phyloP scores from a whole-genome alignment of 805 yeast genomes.

The Ogataea thermomethanolica region DNA sequence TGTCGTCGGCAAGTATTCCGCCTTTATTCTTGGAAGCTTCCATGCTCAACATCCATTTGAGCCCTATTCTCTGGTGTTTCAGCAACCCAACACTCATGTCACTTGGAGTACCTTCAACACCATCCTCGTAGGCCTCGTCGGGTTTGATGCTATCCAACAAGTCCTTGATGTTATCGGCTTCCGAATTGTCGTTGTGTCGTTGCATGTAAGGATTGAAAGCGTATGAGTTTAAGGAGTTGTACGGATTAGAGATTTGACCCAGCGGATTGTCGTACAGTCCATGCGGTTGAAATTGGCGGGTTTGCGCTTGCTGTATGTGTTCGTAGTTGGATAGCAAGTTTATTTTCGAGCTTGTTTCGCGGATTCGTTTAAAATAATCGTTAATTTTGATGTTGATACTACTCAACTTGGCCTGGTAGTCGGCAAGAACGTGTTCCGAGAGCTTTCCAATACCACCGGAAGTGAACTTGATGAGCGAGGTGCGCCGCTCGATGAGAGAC shows the following conservation, averaged over 20 bases:
- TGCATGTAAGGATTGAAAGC: slow-evolving; percentile 16
- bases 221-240: slow-evolving; percentile 1
- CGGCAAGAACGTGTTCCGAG: slow-evolving; percentile 1
- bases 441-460: slow-evolving; percentile 14
- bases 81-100: slow-evolving; percentile 45
- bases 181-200: slow-evolving; percentile 8
- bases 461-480: slow-evolving; percentile 12
- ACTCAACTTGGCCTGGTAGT: slow-evolving; percentile 8
- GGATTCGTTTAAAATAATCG: slow-evolving; percentile 5
- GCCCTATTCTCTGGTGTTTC: slow-evolving; percentile 77
- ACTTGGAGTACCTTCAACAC: slow-evolving; percentile 61
- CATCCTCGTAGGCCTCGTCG: slow-evolving; percentile 46
- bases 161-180: slow-evolving; percentile 29
- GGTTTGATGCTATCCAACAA: slow-evolving; percentile 50
- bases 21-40: slow-evolving; percentile 61
- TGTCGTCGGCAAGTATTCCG: slow-evolving; percentile 76
- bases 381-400: slow-evolving; percentile 10
- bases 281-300: background rate
- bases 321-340: slow-evolving; percentile 5
- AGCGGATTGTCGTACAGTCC: background rate
- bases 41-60: slow-evolving; percentile 73
- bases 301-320: background rate
- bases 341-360: slow-evolving; percentile 7
- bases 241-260: background rate
- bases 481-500: slow-evolving; percentile 8